A percentile compares a stretch with the other conserved stretches of the same genome.
phyloP scores from a whole-genome alignment of 345 rosid genomes.

The Pelargonium nanum region DNA sequence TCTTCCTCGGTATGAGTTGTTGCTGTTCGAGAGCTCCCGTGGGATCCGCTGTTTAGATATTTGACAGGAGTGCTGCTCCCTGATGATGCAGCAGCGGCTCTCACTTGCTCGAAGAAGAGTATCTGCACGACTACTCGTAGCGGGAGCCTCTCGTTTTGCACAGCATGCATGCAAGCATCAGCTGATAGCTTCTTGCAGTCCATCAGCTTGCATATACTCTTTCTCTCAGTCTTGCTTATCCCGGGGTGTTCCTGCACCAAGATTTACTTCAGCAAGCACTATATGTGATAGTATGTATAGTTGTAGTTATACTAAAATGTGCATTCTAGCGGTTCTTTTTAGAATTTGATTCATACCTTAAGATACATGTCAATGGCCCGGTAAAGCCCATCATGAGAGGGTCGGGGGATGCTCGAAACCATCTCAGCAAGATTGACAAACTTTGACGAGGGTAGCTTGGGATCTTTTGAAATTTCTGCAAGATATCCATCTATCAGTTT shows the following conservation, averaged over 20 bases:
- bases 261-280: no score
- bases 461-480: constrained; percentile 68
- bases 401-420: constrained; percentile 52
- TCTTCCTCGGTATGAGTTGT: constrained; percentile 63
- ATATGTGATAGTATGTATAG: no score
- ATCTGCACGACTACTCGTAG: not conserved
- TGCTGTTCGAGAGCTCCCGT: constrained; percentile 64
- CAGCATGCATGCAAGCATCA: constrained; percentile 71
- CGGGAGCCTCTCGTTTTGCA: not conserved
- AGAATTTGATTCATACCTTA: constrained; percentile 43
- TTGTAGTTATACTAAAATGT: no score
- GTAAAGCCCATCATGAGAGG: constrained; percentile 76
- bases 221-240: constrained; percentile 71
- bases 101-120: constrained; percentile 50
- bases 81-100: constrained; percentile 48
- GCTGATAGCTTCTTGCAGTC: constrained; percentile 79
- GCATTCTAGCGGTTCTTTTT: no score
- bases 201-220: constrained; percentile 76
- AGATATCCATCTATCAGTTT: constrained; percentile 71
- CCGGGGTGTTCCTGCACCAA: constrained; percentile 56
- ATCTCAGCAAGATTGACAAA: constrained; percentile 61
- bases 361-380: constrained; percentile 76
- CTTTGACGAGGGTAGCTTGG: constrained; percentile 36
- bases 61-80: constrained; percentile 81
- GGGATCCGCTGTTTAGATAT: constrained; percentile 26